Conservation (phyloP, 192 early-diverging fungal species). For the Dissophora globulifera region DNA sequence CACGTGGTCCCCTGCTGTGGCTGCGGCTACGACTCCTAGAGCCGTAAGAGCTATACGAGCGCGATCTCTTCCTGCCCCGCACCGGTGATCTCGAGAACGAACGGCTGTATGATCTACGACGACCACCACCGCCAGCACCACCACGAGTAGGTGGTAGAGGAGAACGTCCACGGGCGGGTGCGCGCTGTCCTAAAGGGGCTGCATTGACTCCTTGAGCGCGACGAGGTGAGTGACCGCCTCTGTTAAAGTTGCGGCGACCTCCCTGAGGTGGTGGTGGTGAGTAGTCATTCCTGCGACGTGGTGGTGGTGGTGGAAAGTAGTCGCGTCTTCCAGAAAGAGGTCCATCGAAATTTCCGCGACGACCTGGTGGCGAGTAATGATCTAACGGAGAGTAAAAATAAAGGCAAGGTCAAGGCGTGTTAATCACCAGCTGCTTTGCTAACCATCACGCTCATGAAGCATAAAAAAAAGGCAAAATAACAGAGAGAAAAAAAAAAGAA, state of each 20-base stretch:
- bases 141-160: conserved; percentile 22
- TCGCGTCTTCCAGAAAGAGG: conserved; percentile 19
- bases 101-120: conserved; percentile 25
- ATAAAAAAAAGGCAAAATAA: neutral
- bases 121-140: too few species aligned
- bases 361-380: conserved; percentile 42
- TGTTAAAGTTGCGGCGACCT: conserved; percentile 1
- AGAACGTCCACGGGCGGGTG: conserved; percentile 25
- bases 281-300: conserved; percentile 25
- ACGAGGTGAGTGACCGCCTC: conserved; percentile 11
- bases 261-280: conserved; percentile 39
- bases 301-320: conserved; percentile 32
- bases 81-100: conserved; percentile 43
- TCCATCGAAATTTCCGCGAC: conserved; percentile 8
- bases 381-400: conserved; percentile 6
- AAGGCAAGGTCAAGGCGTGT: too few species aligned
- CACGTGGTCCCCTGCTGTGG: conserved; percentile 13
- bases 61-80: conserved; percentile 47
- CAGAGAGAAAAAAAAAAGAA: neutral
- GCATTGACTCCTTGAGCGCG: conserved; percentile 32
- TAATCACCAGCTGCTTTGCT: too few species aligned
- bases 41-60: conserved; percentile 44
- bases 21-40: conserved; percentile 45
- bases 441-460: neutral
- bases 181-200: conserved; percentile 31